Conservation (phyloP, 2,329 filamentous ascomycete species). For the Coleophoma cylindrospora region DNA sequence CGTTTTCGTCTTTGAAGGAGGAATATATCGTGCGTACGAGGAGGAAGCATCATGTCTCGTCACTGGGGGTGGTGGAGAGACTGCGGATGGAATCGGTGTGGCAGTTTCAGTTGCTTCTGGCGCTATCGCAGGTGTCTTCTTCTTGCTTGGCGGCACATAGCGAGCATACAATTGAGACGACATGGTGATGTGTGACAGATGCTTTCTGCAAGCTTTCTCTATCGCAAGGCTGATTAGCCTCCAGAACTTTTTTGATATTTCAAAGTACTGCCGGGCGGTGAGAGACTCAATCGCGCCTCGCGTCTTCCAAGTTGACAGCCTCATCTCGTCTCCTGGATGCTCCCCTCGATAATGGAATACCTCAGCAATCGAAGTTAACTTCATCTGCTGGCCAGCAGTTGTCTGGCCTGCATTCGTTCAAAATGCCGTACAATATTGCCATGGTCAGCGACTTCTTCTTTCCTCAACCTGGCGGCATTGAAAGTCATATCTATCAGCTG, state of each 20-base stretch:
- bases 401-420: slow-evolving; percentile 5
- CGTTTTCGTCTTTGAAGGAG: slow-evolving; percentile 15
- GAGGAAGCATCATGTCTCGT: slow-evolving; percentile 21
- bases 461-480: slow-evolving; percentile 90
- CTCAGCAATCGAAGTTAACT: background rate
- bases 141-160: slow-evolving; percentile 23
- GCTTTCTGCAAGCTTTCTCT: background rate
- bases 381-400: background rate
- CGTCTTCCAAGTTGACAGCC: background rate
- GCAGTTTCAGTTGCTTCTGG: slow-evolving; percentile 1
- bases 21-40: slow-evolving; percentile 25
- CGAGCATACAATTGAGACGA: slow-evolving; percentile 23
- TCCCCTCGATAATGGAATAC: background rate
- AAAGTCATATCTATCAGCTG: slow-evolving; percentile 97
- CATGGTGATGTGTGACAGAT: slow-evolving; percentile 7
- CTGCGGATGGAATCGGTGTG: slow-evolving; percentile 1
- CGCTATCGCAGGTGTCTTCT: slow-evolving; percentile 4
- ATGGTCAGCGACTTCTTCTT: slow-evolving; percentile 99
- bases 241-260: too few species aligned
- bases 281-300: background rate
- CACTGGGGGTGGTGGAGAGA: slow-evolving; percentile 11
- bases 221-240: too few species aligned
- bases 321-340: background rate
- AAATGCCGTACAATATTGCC: slow-evolving; percentile 56
- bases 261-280: too few species aligned